Conservation (phyloP, 306 rosid species). For the Albizia julibrissin region DNA sequence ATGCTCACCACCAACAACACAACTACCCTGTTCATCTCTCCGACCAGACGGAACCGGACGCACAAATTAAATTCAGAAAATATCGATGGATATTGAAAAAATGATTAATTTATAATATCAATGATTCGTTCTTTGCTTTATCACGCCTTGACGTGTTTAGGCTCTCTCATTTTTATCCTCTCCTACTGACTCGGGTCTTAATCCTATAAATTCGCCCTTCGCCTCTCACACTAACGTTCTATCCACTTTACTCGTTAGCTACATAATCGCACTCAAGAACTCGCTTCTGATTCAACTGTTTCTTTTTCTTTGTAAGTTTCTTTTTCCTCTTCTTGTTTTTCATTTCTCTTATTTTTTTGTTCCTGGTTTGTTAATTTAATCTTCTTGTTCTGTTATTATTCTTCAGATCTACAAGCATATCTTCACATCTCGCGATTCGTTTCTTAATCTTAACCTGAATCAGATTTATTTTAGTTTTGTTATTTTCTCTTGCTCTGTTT, state of each 20-base stretch:
- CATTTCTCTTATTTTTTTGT: background rate
- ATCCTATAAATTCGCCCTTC: constrained; percentile 42
- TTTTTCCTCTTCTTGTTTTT: background rate
- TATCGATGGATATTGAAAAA: background rate
- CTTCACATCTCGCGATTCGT: background rate
- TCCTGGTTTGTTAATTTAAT: background rate
- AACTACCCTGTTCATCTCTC: background rate
- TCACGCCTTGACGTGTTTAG: constrained; percentile 44
- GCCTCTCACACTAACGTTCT: background rate
- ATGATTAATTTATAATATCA: background rate
- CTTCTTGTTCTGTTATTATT: background rate
- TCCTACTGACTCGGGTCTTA: constrained; percentile 31
- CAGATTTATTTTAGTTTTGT: background rate
- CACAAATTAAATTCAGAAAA: background rate
- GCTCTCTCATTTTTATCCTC: constrained; percentile 39
- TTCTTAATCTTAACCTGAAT: background rate
- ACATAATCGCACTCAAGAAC: constrained; percentile 15
- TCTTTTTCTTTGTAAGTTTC: constrained; percentile 28
- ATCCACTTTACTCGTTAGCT: constrained; percentile 15
- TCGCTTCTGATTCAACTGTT: constrained; percentile 1
- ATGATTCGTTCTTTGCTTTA: background rate
- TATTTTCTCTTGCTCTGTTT: background rate
- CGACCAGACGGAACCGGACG: background rate
- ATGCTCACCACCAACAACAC: constrained; percentile 3
- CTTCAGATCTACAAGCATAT: constrained; percentile 42